A percentile compares a stretch with the other conserved stretches of the same genome.
Conservation (phyloP, 805 yeast species). For the Blastobotrys robertii region DNA sequence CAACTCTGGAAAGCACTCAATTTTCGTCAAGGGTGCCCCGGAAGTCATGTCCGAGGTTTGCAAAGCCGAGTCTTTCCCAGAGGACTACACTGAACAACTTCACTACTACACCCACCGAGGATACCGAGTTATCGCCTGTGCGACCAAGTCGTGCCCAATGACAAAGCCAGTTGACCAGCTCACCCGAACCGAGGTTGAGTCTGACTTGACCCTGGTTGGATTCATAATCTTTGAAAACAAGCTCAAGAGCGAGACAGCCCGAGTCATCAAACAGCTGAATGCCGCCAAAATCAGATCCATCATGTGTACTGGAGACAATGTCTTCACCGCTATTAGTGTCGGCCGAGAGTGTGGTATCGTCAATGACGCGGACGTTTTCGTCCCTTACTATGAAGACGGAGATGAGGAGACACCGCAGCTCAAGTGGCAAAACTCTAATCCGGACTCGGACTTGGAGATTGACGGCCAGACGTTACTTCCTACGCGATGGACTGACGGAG, state of each 20-base stretch:
- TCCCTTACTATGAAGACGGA: constrained; percentile 47
- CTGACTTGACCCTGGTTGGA: constrained; percentile 65
- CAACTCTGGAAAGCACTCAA: constrained; percentile 30
- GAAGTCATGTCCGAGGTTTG: constrained; percentile 83
- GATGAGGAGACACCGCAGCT: constrained; percentile 5
- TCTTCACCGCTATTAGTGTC: constrained; percentile 89
- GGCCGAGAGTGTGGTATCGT: constrained; percentile 75
- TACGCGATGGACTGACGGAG: constrained; percentile 31
- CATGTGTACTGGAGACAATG: constrained; percentile 98
- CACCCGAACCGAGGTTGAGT: constrained; percentile 57
- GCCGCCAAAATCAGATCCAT: constrained; percentile 70
- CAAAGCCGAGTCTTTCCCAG: constrained; percentile 58
- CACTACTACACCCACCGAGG: constrained; percentile 89
- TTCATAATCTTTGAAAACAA: constrained; percentile 90
- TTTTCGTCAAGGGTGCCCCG: constrained; percentile 93
- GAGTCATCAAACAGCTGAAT: constrained; percentile 48
- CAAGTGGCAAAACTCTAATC: too few relatives aligned
- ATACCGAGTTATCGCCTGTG: constrained; percentile 91
- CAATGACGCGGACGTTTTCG: constrained; percentile 39
- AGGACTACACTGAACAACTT: constrained; percentile 59
- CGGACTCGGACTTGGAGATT: constrained; percentile 35
- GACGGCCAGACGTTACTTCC: constrained; percentile 52
- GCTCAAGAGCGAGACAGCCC: constrained; percentile 58
- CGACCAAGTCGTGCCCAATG: constrained; percentile 53
- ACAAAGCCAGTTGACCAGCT: constrained; percentile 33